These are phyloP conservation scores for Marasmius fiardii DNA, from an alignment of 1,284 basidiomycete genomes.

Conservation along the genomic window DNA sequence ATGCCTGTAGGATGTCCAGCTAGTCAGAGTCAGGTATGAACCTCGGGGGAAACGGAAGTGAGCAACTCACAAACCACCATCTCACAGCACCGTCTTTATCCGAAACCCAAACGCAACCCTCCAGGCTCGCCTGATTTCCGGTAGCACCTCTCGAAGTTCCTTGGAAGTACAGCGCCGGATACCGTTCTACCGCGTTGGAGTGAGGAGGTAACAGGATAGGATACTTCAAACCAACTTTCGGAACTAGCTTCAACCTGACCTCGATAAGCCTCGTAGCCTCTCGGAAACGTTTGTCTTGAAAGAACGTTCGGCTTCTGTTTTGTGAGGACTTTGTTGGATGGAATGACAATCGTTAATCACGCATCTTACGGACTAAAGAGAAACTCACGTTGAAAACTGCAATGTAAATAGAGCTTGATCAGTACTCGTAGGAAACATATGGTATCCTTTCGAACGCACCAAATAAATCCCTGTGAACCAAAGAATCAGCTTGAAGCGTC, in stretches of 20 bases:
- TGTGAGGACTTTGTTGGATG: conserved; percentile 36
- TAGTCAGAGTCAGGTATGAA: conserved; percentile 6
- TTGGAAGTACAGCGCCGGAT: conserved; percentile 51
- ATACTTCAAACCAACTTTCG: not conserved
- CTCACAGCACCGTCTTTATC: conserved; percentile 48
- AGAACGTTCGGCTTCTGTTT: conserved; percentile 45
- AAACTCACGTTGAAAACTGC: conserved; percentile 60
- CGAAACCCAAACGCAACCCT: conserved; percentile 52
- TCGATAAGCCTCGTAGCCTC: conserved; percentile 64
- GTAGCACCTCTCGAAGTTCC: conserved; percentile 45
- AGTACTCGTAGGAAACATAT: not conserved
- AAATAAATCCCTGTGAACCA: conserved; percentile 46
- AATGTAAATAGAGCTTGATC: conserved; percentile 7
- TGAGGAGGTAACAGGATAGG: not conserved
- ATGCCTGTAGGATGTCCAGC: conserved; percentile 34
- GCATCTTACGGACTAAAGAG: conserved; percentile 6
- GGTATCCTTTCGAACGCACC: conserved; percentile 31
- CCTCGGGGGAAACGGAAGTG: conserved; percentile 4
- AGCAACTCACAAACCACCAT: conserved; percentile 59
- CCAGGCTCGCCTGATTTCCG: conserved; percentile 43
- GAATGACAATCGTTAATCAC: too few relatives aligned
- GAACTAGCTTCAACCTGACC: conserved; percentile 43
- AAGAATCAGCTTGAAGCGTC: not conserved
- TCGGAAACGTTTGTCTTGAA: conserved; percentile 51
- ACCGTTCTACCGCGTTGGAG: conserved; percentile 15